A percentile compares a stretch with the other conserved stretches of the same genome.
Evolutionary conservation across 306 rosid genomes (phyloP).

Genomic region (Ziziphus jujuba): DNA sequence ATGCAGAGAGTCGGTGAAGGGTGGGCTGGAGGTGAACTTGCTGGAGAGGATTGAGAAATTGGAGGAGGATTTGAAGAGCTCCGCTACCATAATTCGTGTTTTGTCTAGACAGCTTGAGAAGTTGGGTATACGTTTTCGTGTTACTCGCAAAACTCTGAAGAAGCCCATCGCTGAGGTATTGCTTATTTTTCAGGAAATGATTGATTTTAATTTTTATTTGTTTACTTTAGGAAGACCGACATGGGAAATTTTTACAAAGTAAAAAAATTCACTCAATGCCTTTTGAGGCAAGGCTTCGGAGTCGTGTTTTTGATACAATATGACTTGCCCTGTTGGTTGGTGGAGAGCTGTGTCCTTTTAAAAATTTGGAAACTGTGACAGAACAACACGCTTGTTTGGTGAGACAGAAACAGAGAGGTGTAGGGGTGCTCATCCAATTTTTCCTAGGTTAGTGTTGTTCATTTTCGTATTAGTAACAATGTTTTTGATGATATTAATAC

Average conservation of each 20-base stretch:
- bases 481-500: not conserved
- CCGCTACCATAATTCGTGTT: slow-evolving; percentile 49
- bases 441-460: not conserved
- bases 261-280: not conserved
- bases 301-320: too few relatives aligned
- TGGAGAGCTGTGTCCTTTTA: too few relatives aligned
- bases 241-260: not conserved
- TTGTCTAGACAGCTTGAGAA: slow-evolving; percentile 91
- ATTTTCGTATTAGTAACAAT: not conserved
- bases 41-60: slow-evolving; percentile 71
- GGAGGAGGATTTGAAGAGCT: slow-evolving; percentile 74
- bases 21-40: slow-evolving; percentile 61
- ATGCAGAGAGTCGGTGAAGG: slow-evolving; percentile 37
- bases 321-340: too few relatives aligned
- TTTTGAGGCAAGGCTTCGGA: too few relatives aligned
- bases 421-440: too few relatives aligned
- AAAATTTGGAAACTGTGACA: too few relatives aligned
- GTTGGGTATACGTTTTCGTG: slow-evolving; percentile 73
- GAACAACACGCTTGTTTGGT: too few relatives aligned
- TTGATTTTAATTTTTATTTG: not conserved
- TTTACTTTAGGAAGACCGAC: not conserved
- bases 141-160: slow-evolving; percentile 64
- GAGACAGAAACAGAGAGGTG: too few relatives aligned
- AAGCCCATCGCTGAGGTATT: slow-evolving; percentile 82
- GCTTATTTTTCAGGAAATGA: not conserved